Evolutionary conservation across 805 yeast species (phyloP), one percentile per base, ranked within the genome.

Genomic region (Torulaspora maleeae): DNA sequence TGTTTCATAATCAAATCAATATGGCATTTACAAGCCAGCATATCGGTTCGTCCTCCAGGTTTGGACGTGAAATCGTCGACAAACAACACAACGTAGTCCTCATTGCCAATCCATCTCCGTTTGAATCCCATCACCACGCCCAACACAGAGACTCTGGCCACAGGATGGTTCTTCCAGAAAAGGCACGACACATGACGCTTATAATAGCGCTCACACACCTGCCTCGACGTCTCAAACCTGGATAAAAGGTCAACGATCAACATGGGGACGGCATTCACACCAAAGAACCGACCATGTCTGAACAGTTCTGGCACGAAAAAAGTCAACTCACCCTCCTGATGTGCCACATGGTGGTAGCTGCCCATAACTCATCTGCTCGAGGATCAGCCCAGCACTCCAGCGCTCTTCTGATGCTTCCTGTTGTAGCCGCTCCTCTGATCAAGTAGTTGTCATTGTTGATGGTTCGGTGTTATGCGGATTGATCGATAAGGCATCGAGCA

Each of bases 151-250:
- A 76, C 52, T 16, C 52, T 52, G 15, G 56, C 50, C 1, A 76
- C 40, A 0, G 81, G 81, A 55, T 75, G 73, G 48, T 76, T 76
- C 1, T 58, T 55, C 30, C 65, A 55, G 56, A 76, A 51, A 3
- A 66, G 45, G 4, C 64, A 61, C 6, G 39, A 40, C 13, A 35
- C 32, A 12, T 24, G 29, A 15, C 35, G 27, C 20, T 44, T 28
- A 34, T 55, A 55, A 39, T 50, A 41, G 11, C 39, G 24, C 11
- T 17, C 7, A 17, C 45, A 43, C 2, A 53, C 35, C 7, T 13
- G 11, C 27, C 35, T 45, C 5, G 55, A 53, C 6, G n/a, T 24
- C 20, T 39, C 36, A 25, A 51, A 27, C 19, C 44, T 16, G 10
- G 29, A 7, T 24, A 41, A 22, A 13, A 55, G 27, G 38, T 55